phyloP scores from a whole-genome alignment of 2,329 filamentous ascomycete species.

The Ustilaginoidea virens region DNA sequence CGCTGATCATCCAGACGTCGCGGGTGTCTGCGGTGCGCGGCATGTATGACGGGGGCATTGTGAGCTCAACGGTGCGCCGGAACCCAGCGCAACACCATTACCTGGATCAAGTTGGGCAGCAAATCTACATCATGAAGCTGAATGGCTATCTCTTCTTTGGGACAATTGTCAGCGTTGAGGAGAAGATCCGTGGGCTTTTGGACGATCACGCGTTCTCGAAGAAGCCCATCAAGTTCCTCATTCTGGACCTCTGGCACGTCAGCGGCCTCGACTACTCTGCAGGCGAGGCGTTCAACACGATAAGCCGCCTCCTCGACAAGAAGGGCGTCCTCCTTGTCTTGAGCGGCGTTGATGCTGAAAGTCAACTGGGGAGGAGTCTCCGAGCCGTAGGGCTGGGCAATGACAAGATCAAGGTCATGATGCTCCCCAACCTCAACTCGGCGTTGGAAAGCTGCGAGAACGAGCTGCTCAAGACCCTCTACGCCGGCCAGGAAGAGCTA shows the following conservation, averaged over 20 bases:
- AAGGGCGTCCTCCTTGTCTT: slow-evolving; percentile 70
- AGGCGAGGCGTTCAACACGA: slow-evolving; percentile 84
- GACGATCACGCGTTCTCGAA: slow-evolving; percentile 66
- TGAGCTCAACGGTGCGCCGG: slow-evolving; percentile 80
- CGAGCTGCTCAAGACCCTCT: slow-evolving; percentile 70
- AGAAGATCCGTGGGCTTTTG: slow-evolving; percentile 67
- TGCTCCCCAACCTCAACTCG: slow-evolving; percentile 83
- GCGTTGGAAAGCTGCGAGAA: slow-evolving; percentile 93
- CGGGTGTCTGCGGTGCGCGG: slow-evolving; percentile 77
- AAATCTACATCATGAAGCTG: slow-evolving; percentile 84
- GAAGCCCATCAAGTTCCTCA: slow-evolving; percentile 73
- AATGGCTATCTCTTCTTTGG: slow-evolving; percentile 97
- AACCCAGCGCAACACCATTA: slow-evolving; percentile 84
- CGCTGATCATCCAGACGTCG: slow-evolving; percentile 82
- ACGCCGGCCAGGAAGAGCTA: slow-evolving; percentile 50
- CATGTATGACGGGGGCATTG: slow-evolving; percentile 78
- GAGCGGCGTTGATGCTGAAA: slow-evolving; percentile 64
- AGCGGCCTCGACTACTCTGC: slow-evolving; percentile 92
- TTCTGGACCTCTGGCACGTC: slow-evolving; percentile 80
- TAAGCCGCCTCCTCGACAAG: slow-evolving; percentile 67
- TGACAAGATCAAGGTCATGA: slow-evolving; percentile 56
- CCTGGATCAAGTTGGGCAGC: slow-evolving; percentile 67
- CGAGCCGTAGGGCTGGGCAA: slow-evolving; percentile 71
- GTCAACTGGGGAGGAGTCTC: slow-evolving; percentile 61
- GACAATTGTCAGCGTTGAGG: slow-evolving; percentile 90